Percentiles rank a stretch among this genome's conserved stretches.
Evolutionary conservation across 2,329 filamentous ascomycete genomes (phyloP).

Genomic region (Aspergillus spinulosporus): DNA sequence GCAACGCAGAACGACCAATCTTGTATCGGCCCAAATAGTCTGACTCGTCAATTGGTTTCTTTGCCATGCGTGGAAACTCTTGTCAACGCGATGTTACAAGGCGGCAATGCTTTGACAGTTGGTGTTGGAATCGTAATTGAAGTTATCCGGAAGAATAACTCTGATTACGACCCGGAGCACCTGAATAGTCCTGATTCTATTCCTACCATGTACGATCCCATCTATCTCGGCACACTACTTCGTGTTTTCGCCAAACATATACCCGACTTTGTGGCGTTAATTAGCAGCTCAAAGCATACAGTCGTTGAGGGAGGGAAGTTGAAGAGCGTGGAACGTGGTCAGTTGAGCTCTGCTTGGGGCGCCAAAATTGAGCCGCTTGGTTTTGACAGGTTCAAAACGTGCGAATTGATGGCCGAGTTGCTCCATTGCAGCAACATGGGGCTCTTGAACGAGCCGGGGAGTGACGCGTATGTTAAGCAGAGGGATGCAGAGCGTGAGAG

Average conservation of each 20-base stretch:
- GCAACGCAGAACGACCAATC: slow-evolving; percentile 97
- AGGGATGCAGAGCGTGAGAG: slow-evolving; percentile 80
- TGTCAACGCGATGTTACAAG: slow-evolving; percentile 87
- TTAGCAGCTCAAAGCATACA: slow-evolving; percentile 69
- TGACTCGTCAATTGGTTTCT: slow-evolving; percentile 92
- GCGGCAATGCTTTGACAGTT: slow-evolving; percentile 93
- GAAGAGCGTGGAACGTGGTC: slow-evolving; percentile 67
- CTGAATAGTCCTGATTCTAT: slow-evolving; percentile 74
- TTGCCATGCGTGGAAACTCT: slow-evolving; percentile 77
- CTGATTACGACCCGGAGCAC: slow-evolving; percentile 94
- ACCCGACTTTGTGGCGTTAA: slow-evolving; percentile 88
- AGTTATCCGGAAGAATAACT: slow-evolving; percentile 98
- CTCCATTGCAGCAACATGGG: slow-evolving; percentile 99
- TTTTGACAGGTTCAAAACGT: slow-evolving; percentile 98
- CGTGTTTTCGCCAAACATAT: slow-evolving; percentile 88
- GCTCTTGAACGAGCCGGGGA: slow-evolving; percentile 84
- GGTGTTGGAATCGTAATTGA: slow-evolving; percentile 97
- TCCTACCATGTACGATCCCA: slow-evolving; percentile 85
- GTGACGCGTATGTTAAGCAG: slow-evolving; percentile 78
- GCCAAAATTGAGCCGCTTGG: slow-evolving; percentile 88
- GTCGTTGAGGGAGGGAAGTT: slow-evolving; percentile 58
- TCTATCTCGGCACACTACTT: slow-evolving; percentile 88
- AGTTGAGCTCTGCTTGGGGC: slow-evolving; percentile 84
- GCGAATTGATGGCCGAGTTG: slow-evolving; percentile 96
- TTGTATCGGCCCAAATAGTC: slow-evolving; percentile 96